Percentiles rank a stretch among this genome's conserved stretches.
Evolutionary conservation across 1,284 basidiomycete species (phyloP).

Genomic region (Sanghuangporus sanghuang): DNA sequence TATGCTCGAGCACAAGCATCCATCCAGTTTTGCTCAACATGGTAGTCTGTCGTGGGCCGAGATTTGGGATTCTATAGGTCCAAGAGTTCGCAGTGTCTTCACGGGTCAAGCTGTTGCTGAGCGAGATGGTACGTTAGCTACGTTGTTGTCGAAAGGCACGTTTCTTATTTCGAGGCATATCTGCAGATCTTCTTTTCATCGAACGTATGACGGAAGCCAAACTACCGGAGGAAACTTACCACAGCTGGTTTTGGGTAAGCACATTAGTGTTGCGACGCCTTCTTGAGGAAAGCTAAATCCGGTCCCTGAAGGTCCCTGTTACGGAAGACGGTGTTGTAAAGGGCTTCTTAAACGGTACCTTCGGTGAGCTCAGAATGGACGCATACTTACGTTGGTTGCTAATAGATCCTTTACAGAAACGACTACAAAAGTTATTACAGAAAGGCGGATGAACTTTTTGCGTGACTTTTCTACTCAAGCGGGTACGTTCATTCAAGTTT

Average conservation of each 20-base stretch:
- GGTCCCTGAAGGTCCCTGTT: constrained; percentile 6
- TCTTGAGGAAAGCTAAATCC: background rate
- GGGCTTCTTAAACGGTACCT: constrained; percentile 15
- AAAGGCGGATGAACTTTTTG: constrained; percentile 13
- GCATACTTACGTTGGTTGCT: background rate
- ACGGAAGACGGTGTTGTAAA: constrained; percentile 6
- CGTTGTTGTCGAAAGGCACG: background rate
- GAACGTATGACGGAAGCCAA: constrained; percentile 18
- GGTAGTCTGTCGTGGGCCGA: constrained; percentile 19
- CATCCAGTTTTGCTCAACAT: constrained; percentile 18
- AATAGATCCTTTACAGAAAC: constrained; percentile 1
- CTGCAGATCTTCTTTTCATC: constrained; percentile 21
- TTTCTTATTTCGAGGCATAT: background rate
- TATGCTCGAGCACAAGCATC: constrained; percentile 18
- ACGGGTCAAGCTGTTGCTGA: constrained; percentile 15
- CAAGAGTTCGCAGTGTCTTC: constrained; percentile 11
- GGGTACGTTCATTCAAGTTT: background rate
- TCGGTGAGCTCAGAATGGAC: constrained; percentile 1
- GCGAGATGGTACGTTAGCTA: constrained; percentile 15
- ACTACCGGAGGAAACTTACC: constrained; percentile 20
- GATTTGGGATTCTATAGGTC: constrained; percentile 19
- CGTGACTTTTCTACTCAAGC: constrained; percentile 12
- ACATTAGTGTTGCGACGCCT: background rate
- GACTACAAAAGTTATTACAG: constrained; percentile 13
- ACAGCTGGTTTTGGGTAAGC: constrained; percentile 21